phyloP scores from a whole-genome alignment of 495 filamentous ascomycete species.

The Durotheca rogersii region DNA sequence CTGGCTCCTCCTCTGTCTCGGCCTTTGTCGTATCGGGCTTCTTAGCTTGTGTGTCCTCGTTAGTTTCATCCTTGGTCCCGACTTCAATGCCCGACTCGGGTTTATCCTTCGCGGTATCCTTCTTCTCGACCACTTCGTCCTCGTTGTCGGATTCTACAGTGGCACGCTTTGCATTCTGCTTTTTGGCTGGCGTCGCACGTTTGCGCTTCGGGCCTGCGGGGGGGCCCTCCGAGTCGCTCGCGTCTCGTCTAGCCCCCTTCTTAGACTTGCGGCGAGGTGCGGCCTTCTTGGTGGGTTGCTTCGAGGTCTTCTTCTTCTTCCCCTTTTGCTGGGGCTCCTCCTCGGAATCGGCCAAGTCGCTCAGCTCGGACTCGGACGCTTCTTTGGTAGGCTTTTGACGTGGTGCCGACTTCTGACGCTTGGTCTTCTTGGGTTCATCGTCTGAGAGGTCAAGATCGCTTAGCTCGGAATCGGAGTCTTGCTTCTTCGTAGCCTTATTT shows the following conservation, averaged over 20 bases:
- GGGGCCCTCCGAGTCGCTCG: conserved; percentile 21
- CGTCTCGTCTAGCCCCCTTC: conserved; percentile 12
- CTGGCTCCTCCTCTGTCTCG: conserved; percentile 21
- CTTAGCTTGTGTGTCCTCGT: conserved; percentile 30
- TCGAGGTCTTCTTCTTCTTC: conserved; percentile 39
- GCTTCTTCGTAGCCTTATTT: conserved; percentile 22
- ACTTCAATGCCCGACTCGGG: conserved; percentile 13
- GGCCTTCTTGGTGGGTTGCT: conserved; percentile 27
- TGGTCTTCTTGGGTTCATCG: conserved; percentile 23
- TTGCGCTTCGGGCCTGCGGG: conserved; percentile 30
- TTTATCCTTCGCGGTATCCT: conserved; percentile 31
- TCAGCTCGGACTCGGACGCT: conserved; percentile 34
- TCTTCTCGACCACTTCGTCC: conserved; percentile 36
- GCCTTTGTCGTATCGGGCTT: conserved; percentile 15
- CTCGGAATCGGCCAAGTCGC: conserved; percentile 29
- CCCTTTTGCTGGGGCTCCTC: too few relatives aligned
- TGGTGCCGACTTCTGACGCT: conserved; percentile 13
- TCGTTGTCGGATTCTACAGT: conserved; percentile 41
- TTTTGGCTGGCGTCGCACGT: conserved; percentile 24
- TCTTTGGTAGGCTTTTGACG: conserved; percentile 32
- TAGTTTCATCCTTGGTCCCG: conserved; percentile 18
- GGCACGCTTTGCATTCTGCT: conserved; percentile 25
- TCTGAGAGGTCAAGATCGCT: conserved; percentile 32
- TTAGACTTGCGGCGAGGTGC: conserved; percentile 28
- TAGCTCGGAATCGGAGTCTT: conserved; percentile 31